Conservation (phyloP, 2,329 filamentous ascomycete genomes). For the Scedosporium aurantiacum region DNA sequence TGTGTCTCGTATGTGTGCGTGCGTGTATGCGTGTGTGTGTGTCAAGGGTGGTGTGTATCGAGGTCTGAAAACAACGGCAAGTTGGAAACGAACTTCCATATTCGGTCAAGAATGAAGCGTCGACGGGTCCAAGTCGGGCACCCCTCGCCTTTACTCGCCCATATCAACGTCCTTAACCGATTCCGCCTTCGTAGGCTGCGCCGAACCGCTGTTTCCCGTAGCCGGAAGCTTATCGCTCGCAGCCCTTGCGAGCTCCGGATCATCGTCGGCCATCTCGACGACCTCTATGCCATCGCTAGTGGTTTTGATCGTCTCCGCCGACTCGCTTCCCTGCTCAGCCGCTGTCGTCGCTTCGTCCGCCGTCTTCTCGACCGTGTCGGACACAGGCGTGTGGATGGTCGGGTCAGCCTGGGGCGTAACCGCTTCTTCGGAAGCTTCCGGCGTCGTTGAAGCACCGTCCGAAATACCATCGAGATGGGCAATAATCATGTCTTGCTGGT, state of each 20-base stretch:
- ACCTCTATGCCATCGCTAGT: slow-evolving; percentile 1
- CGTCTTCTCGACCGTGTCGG: neutral
- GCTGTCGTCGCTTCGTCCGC: neutral
- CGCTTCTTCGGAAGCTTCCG: slow-evolving; percentile 2
- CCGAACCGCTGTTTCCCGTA: neutral
- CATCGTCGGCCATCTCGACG: neutral
- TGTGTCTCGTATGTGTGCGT: too few relatives aligned
- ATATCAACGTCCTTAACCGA: neutral
- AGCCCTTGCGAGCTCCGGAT: neutral
- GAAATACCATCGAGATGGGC: neutral
- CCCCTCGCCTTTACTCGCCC: neutral
- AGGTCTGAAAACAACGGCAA: too few relatives aligned
- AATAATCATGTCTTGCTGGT: neutral
- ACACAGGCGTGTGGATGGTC: neutral
- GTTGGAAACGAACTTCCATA: neutral
- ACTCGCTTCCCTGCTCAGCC: neutral
- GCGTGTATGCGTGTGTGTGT: too few relatives aligned
- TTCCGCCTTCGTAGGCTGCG: neutral
- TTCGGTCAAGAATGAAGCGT: neutral
- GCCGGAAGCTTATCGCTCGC: neutral
- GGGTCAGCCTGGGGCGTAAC: neutral
- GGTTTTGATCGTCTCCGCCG: neutral
- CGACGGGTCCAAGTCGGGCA: neutral
- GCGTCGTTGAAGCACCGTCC: slow-evolving; percentile 5
- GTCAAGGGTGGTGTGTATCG: too few relatives aligned